Conservation (phyloP, 2,329 filamentous ascomycete species). For the Alternaria gansuensis region DNA sequence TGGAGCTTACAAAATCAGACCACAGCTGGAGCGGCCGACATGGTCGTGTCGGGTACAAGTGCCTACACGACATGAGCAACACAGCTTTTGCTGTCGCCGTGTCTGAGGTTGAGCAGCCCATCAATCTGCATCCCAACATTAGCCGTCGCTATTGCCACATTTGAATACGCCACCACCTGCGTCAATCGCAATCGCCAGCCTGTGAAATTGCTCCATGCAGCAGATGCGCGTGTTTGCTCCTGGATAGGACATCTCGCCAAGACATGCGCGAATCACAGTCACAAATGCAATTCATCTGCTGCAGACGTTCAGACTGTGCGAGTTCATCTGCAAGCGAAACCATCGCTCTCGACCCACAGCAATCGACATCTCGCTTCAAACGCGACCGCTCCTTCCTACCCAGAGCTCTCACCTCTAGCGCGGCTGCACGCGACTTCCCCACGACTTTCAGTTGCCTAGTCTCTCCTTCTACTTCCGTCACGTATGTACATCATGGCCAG, state of each 20-base stretch:
- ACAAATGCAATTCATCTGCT: constrained; percentile 5
- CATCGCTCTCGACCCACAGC: constrained; percentile 7
- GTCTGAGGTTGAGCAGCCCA: constrained; percentile 28
- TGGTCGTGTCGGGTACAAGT: constrained; percentile 16
- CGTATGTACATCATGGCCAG: background rate
- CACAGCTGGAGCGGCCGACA: constrained; percentile 18
- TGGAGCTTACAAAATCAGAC: constrained; percentile 20
- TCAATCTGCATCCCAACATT: constrained; percentile 30
- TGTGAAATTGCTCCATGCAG: constrained; percentile 8
- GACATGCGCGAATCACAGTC: constrained; percentile 17
- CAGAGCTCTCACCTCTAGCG: constrained; percentile 1
- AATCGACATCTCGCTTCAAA: constrained; percentile 16
- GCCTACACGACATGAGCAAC: constrained; percentile 33
- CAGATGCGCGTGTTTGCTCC: constrained; percentile 15
- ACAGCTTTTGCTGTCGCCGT: constrained; percentile 17
- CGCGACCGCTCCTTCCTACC: constrained; percentile 7
- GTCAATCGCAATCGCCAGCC: constrained; percentile 12
- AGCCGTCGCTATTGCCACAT: constrained; percentile 27
- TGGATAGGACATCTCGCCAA: constrained; percentile 33
- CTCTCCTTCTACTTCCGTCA: background rate
- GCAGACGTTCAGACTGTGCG: background rate
- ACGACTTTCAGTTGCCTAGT: background rate
- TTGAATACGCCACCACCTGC: constrained; percentile 4
- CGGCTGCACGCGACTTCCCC: constrained; percentile 2
- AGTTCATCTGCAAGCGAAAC: constrained; percentile 9